These are phyloP conservation scores for Drechmeria coniospora DNA, from an alignment of 2,329 filamentous ascomycete species.

Conservation along the genomic window DNA sequence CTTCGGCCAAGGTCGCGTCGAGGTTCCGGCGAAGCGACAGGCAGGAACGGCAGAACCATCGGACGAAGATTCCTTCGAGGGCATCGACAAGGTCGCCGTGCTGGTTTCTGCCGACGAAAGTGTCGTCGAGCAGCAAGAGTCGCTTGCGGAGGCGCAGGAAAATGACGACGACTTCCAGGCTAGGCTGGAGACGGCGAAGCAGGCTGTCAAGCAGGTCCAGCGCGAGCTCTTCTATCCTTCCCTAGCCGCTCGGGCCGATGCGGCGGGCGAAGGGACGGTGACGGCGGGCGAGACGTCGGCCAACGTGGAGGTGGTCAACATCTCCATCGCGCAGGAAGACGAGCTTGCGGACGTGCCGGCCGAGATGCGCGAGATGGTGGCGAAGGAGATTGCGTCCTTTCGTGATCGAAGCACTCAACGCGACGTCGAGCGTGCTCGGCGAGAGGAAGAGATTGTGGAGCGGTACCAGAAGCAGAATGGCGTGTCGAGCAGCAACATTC, in stretches of 20 bases:
- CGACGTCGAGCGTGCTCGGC: conserved; percentile 72
- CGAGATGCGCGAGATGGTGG: conserved; percentile 90
- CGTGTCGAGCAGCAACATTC: conserved; percentile 33
- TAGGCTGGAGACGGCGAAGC: conserved; percentile 53
- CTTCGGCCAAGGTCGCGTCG: conserved; percentile 64
- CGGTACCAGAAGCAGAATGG: conserved; percentile 63
- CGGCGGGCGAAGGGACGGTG: conserved; percentile 56
- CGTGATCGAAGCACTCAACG: conserved; percentile 78
- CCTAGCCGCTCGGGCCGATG: conserved; percentile 32
- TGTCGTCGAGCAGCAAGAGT: conserved; percentile 72
- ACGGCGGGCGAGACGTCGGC: conserved; percentile 46
- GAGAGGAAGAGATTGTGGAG: conserved; percentile 86
- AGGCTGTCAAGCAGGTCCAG: conserved; percentile 52
- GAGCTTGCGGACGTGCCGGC: conserved; percentile 90
- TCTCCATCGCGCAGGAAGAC: conserved; percentile 75
- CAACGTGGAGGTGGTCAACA: conserved; percentile 74
- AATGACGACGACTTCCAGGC: conserved; percentile 50
- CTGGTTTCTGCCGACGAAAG: conserved; percentile 67
- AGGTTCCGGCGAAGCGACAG: conserved; percentile 71
- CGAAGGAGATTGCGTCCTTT: conserved; percentile 87
- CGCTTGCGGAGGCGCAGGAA: conserved; percentile 52
- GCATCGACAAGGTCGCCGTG: conserved; percentile 54
- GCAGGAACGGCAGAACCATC: conserved; percentile 28
- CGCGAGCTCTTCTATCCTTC: conserved; percentile 57
- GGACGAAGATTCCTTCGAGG: conserved; percentile 30